A percentile compares a stretch with the other conserved stretches of the same genome.
Conservation (phyloP, 768 basidiomycete species). For the Panaeolus papilionaceus region DNA sequence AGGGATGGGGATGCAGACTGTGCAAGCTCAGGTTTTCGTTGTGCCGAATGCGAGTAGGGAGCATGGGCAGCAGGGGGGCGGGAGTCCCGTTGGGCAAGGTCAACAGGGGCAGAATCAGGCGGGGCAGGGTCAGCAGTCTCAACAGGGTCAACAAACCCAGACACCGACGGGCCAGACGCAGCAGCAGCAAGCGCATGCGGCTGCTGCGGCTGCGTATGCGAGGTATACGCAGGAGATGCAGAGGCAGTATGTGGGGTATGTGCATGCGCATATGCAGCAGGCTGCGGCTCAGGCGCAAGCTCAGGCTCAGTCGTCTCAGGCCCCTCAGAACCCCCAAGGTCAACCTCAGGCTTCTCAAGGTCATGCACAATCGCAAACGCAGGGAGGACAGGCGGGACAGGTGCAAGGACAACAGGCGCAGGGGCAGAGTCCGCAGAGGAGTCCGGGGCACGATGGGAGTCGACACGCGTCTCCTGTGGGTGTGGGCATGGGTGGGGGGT, state of each 20-base stretch:
- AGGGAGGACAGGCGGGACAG: neutral
- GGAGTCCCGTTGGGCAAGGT: neutral
- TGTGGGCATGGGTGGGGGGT: neutral
- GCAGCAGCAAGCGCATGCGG: conserved; percentile 24
- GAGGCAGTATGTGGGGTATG: conserved; percentile 32
- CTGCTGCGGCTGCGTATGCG: conserved; percentile 25
- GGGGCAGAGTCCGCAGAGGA: neutral
- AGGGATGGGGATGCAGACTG: conserved; percentile 20
- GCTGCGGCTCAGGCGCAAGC: conserved; percentile 20
- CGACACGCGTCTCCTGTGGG: neutral
- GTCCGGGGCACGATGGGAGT: neutral
- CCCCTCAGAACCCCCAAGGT: no score
- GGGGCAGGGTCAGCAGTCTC: conserved; percentile 23
- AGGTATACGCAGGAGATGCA: conserved; percentile 31
- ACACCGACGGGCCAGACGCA: neutral
- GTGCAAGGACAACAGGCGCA: neutral
- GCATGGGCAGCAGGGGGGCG: neutral
- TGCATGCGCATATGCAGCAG: conserved; percentile 29
- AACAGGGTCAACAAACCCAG: conserved; percentile 14
- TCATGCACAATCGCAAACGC: no score
- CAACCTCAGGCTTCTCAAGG: no score
- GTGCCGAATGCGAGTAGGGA: conserved; percentile 17
- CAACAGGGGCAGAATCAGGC: conserved; percentile 22
- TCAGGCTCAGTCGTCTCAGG: neutral
- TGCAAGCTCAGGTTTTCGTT: conserved; percentile 27